These are phyloP conservation scores for Phylloboletellus chloephorus DNA, from an alignment of 1,284 basidiomycete species.

Conservation along the genomic window DNA sequence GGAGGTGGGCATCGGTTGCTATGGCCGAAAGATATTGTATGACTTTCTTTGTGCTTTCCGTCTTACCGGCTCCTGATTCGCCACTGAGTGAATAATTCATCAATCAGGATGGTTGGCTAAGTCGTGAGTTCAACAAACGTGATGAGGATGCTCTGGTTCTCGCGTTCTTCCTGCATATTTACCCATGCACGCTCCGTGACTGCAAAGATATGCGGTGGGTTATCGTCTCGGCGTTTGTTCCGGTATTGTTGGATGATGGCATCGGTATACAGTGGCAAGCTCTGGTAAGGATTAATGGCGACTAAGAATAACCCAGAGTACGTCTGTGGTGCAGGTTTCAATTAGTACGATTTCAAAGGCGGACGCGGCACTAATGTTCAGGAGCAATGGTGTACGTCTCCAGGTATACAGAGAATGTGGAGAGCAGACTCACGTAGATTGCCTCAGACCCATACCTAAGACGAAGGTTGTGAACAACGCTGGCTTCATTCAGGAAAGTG, in stretches of 20 bases:
- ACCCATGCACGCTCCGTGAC: constrained; percentile 98
- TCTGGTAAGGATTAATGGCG: constrained; percentile 96
- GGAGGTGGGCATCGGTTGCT: constrained; percentile 72
- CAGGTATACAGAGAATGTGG: constrained; percentile 1
- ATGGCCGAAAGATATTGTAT: constrained; percentile 99
- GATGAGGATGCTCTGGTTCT: constrained; percentile 97
- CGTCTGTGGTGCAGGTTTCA: constrained; percentile 51
- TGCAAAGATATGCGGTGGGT: constrained; percentile 95
- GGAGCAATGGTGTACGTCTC: neutral
- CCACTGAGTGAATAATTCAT: constrained; percentile 50
- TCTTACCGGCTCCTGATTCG: constrained; percentile 99
- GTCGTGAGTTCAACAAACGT: constrained; percentile 56
- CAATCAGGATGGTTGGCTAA: neutral
- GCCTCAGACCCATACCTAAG: constrained; percentile 87
- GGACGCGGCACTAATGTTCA: constrained; percentile 2
- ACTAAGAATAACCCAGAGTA: constrained; percentile 97
- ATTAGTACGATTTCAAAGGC: constrained; percentile 1
- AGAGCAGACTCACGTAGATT: constrained; percentile 77
- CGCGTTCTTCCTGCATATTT: constrained; percentile 95
- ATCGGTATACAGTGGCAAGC: constrained; percentile 89
- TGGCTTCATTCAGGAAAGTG: constrained; percentile 97
- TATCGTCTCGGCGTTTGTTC: constrained; percentile 87
- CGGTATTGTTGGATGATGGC: constrained; percentile 93
- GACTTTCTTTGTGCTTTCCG: constrained; percentile 99
- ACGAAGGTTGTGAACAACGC: constrained; percentile 95